Evolutionary conservation across 2,329 filamentous ascomycete genomes (phyloP), one percentile per base, ranked within the genome.

Genomic region (Rutstroemia sp.): DNA sequence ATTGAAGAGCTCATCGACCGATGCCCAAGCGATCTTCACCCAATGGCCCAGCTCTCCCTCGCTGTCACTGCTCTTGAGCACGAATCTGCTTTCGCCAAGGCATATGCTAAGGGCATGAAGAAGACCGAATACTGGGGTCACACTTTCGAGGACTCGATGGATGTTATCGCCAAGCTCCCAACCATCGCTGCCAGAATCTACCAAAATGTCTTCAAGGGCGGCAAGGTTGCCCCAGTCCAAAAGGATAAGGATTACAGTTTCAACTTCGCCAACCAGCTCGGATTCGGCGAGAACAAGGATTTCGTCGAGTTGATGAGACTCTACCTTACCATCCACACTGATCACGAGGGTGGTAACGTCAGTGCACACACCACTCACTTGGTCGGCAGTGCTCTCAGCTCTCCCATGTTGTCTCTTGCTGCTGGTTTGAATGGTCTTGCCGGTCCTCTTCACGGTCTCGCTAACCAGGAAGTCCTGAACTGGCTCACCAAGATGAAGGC

Each of bases 401-500:
- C 94, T 64, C 92, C 94, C 64, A 95, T 95, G 86, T 87, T 99
- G 67, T 99, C 94, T 58, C 83, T 99, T 65, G 87, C 94, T 69
- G 94, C 94, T 71, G 94, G 94, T 78, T 86, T 99, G 62, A 96
- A 99, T 78, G 94, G 94, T 82, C 88, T 99, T 65, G 94, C 94
- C 69, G 94, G 94, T 70, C 94, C 94, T 72, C 91, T 99, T 61
- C 94, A 99, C 85, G 94, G 94, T 76, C 86, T 99, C 71, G 94
- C 94, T 75, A 99, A 99, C 86, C 94, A 99, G 83, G 94, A 99
- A 79, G 94, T 99, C 67, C 86, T 99, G 69, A 92, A 94, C 82
- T 99, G 94, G 94, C 89, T 99, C 71, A 89, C 87, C 68, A 89
- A 97, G 87, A 96, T 99, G 92, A 96, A 99, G 89, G 87, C 90